Evolutionary conservation across 345 rosid genomes (phyloP).

Genomic region (Passiflora organensis): DNA sequence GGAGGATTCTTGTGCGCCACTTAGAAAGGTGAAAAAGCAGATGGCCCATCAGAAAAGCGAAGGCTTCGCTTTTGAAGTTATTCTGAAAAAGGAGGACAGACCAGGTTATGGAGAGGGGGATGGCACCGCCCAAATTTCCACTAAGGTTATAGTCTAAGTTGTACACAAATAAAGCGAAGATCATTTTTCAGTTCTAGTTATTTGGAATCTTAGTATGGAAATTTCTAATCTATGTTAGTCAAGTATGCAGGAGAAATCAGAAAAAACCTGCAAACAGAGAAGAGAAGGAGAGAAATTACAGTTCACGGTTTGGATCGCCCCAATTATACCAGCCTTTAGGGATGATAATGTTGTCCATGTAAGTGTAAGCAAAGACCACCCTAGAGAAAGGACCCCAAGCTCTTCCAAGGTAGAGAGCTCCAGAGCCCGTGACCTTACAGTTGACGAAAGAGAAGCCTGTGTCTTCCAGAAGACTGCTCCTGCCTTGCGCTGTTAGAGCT

Average conservation of each 20-base stretch:
- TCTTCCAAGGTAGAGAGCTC: slow-evolving; percentile 84
- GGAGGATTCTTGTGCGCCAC: no score
- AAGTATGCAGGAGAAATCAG: no score
- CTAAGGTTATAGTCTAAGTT: background rate
- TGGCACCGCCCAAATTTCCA: slow-evolving; percentile 20
- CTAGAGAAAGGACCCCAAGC: slow-evolving; percentile 99
- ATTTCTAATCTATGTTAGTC: no score
- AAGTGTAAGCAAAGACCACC: slow-evolving; percentile 91
- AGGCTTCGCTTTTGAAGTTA: slow-evolving; percentile 2
- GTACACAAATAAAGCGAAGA: background rate
- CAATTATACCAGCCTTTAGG: slow-evolving; percentile 97
- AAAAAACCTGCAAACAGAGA: background rate
- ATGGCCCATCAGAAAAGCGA: background rate
- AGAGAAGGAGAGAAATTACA: slow-evolving; percentile 37
- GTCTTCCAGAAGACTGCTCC: slow-evolving; percentile 77
- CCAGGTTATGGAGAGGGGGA: background rate
- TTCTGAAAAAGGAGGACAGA: slow-evolving; percentile 6
- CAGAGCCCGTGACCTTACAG: slow-evolving; percentile 95
- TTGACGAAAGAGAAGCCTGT: slow-evolving; percentile 95
- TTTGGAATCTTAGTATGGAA: no score
- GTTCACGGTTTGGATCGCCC: slow-evolving; percentile 91
- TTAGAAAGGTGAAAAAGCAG: background rate
- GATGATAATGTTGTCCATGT: slow-evolving; percentile 86
- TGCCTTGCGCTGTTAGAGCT: slow-evolving; percentile 75
- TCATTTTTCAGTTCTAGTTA: no score